A percentile compares a stretch with the other conserved stretches of the same genome.
phyloP scores from a whole-genome alignment of 2,329 filamentous ascomycete species.

The Alternaria hordeiaustralica region DNA sequence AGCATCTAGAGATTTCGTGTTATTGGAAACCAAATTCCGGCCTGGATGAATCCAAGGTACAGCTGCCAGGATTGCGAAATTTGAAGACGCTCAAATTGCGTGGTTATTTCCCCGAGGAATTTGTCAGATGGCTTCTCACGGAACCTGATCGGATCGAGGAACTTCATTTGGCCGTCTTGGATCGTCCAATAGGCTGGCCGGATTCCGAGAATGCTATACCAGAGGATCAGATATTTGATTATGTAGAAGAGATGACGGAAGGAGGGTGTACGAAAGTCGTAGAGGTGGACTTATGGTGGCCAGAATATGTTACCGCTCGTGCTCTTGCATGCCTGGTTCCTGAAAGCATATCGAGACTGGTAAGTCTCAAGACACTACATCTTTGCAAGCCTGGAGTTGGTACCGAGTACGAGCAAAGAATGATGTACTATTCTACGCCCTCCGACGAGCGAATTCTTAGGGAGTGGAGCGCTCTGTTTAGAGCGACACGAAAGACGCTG shows the following conservation, averaged over 20 bases:
- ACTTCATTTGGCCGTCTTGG: neutral
- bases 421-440: neutral
- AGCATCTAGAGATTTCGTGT: neutral
- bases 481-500: neutral
- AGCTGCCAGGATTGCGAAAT: neutral
- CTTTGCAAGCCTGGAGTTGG: neutral
- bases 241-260: neutral
- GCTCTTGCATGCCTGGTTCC: neutral
- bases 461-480: neutral
- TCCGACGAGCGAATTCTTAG: neutral
- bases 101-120: neutral
- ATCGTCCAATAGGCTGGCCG: neutral
- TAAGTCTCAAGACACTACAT: neutral
- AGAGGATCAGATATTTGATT: neutral
- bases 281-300: neutral
- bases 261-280: neutral
- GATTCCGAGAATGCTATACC: neutral
- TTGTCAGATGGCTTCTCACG: neutral
- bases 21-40: neutral
- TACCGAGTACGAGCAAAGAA: neutral
- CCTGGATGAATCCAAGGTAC: neutral
- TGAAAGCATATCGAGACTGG: neutral
- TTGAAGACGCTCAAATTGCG: neutral
- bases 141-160: neutral
- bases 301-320: neutral